These are phyloP conservation scores for Phytopythium boreale DNA, from an alignment of 352 stramenopile genomes.

Conservation along the genomic window DNA sequence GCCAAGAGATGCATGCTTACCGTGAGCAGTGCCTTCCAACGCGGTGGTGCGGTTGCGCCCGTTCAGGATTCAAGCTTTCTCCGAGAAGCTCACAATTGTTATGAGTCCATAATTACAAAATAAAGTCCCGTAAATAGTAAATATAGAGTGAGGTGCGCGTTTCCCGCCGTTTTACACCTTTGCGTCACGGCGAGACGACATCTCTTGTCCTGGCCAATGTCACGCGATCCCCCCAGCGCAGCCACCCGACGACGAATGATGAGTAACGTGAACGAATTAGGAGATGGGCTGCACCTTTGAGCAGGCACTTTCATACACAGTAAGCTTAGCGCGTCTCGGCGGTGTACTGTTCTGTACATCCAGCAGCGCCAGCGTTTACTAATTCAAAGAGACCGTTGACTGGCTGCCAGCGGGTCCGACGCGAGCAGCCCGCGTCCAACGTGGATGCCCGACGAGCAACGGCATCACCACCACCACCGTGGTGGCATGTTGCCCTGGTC, in stretches of 20 bases:
- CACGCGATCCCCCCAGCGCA: conserved; percentile 2
- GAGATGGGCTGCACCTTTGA: neutral
- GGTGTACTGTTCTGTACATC: neutral
- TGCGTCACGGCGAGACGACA: neutral
- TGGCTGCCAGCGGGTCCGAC: neutral
- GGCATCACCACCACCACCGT: too few species aligned
- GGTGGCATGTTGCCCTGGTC: too few species aligned
- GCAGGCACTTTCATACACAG: neutral
- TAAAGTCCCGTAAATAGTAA: neutral
- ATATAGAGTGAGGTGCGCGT: neutral
- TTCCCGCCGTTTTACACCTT: conserved; percentile 1
- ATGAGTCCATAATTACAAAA: too few species aligned
- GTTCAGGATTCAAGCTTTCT: too few species aligned
- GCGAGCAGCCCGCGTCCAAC: neutral
- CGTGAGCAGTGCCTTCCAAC: too few species aligned
- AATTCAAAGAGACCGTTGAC: neutral
- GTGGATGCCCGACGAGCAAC: neutral
- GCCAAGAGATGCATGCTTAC: too few species aligned
- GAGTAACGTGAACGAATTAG: neutral
- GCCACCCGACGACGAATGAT: neutral
- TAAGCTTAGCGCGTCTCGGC: neutral
- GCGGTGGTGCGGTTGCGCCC: too few species aligned
- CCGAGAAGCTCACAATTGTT: too few species aligned
- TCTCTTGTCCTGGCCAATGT: neutral
- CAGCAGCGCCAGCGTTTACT: neutral